Evolutionary conservation across 768 basidiomycete genomes (phyloP).

Genomic region (Lanmaoa pseudosensibilis): DNA sequence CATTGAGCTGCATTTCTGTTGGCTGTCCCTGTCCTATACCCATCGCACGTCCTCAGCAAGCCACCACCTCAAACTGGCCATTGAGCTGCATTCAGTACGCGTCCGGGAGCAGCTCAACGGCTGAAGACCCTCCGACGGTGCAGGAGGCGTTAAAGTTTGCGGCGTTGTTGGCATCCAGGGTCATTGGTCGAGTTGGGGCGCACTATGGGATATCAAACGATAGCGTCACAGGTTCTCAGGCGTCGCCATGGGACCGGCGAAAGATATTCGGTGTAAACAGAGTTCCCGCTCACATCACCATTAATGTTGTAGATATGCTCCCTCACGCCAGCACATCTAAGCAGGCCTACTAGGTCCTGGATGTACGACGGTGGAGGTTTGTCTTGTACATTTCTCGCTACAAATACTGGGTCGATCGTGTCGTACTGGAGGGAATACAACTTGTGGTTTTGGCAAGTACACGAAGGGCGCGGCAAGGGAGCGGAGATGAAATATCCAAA

Average conservation of each 20-base stretch:
- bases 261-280: constrained; percentile 13
- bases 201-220: constrained; percentile 21
- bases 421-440: too few species aligned
- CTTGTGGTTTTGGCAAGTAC: too few species aligned
- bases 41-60: constrained; percentile 15
- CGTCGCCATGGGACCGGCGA: constrained; percentile 39
- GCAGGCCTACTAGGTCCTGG: constrained; percentile 8
- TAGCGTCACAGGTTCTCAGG: constrained; percentile 36
- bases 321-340: constrained; percentile 9
- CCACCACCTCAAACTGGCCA: constrained; percentile 5
- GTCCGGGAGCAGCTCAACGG: background rate
- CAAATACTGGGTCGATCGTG: too few species aligned
- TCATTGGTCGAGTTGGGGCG: constrained; percentile 38
- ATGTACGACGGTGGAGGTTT: background rate
- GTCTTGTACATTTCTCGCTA: background rate
- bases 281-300: background rate
- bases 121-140: constrained; percentile 39
- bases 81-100: constrained; percentile 18
- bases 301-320: background rate
- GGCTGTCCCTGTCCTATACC: too few species aligned
- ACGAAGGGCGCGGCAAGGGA: background rate
- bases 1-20: constrained; percentile 17
- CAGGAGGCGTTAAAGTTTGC: constrained; percentile 54
- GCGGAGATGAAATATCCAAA: constrained; percentile 1
- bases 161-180: constrained; percentile 45